Evolutionary conservation across 176 grass and related monocot species (phyloP).

Genomic region (Musa beccarii): DNA sequence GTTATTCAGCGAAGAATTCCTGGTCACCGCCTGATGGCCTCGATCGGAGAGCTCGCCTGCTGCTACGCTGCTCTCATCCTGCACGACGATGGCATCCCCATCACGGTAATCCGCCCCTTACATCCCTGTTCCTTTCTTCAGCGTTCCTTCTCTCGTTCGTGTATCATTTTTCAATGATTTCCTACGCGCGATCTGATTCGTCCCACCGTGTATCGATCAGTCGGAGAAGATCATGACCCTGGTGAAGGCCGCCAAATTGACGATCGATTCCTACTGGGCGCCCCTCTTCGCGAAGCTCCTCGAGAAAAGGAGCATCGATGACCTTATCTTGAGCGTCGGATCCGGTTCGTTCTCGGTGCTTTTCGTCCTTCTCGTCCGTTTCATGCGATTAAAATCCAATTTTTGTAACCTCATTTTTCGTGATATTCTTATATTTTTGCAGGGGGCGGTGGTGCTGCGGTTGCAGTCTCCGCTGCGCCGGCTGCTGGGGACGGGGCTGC

Average conservation of each 20-base stretch:
- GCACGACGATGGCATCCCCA: not conserved
- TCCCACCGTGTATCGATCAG: constrained; percentile 4
- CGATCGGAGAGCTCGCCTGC: not conserved
- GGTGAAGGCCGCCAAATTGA: constrained; percentile 71
- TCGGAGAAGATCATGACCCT: constrained; percentile 59
- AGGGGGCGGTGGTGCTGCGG: constrained; percentile 35
- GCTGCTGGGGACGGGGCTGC: constrained; percentile 28
- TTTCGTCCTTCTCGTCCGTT: too few relatives aligned
- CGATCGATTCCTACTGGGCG: constrained; percentile 69
- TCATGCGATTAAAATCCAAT: too few relatives aligned
- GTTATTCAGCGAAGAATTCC: not conserved
- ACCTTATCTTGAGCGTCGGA: constrained; percentile 69
- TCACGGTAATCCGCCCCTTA: not conserved
- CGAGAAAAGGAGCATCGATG: constrained; percentile 48
- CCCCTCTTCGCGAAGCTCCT: constrained; percentile 79
- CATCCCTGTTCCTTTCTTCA: not conserved
- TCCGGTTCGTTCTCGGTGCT: constrained; percentile 37
- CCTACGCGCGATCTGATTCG: too few relatives aligned
- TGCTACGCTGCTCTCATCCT: not conserved
- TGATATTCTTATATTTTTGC: too few relatives aligned
- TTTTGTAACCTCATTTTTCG: too few relatives aligned
- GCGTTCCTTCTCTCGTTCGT: not conserved
- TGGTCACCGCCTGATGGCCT: not conserved
- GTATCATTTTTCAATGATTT: too few relatives aligned
- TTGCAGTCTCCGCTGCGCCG: constrained; percentile 35